Percentiles rank a stretch among this genome's conserved stretches.
Conservation (phyloP, 2,329 filamentous ascomycete species). For the Leptographium radiaticola region DNA sequence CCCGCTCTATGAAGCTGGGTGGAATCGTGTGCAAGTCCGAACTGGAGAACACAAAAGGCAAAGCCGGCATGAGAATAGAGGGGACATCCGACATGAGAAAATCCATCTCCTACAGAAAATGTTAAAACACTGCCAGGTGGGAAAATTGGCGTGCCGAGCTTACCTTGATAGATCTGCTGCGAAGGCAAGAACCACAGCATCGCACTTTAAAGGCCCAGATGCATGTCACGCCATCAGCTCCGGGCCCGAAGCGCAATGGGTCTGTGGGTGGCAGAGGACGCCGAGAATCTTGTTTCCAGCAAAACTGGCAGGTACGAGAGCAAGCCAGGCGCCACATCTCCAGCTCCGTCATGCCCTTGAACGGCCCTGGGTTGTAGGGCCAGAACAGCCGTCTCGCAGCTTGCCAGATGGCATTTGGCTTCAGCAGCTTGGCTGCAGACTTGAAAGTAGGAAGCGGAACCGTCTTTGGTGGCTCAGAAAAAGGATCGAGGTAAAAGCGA, state of each 20-base stretch:
- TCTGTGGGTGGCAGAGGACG: conserved; percentile 18
- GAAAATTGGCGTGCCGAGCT: conserved; percentile 9
- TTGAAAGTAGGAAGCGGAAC: conserved; percentile 10
- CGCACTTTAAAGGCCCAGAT: conserved; percentile 61
- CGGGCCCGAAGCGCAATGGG: conserved; percentile 49
- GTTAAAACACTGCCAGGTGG: neutral
- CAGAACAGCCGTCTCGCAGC: conserved; percentile 52
- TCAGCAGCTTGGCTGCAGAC: conserved; percentile 22
- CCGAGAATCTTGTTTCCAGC: conserved; percentile 28
- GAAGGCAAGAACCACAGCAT: conserved; percentile 54
- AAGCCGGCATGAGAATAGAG: conserved; percentile 50
- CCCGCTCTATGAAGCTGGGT: conserved; percentile 38
- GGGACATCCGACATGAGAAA: conserved; percentile 47
- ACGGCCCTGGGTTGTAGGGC: conserved; percentile 55
- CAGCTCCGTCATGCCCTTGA: conserved; percentile 52
- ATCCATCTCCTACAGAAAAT: conserved; percentile 50
- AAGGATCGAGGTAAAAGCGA: conserved; percentile 42
- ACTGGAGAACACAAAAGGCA: conserved; percentile 56
- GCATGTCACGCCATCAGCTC: conserved; percentile 42
- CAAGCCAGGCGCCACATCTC: conserved; percentile 65
- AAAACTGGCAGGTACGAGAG: conserved; percentile 54
- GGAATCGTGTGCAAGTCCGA: conserved; percentile 47
- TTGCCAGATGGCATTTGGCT: conserved; percentile 58
- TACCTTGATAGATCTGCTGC: conserved; percentile 52
- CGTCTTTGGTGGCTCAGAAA: conserved; percentile 11